Percentiles rank a stretch among this genome's conserved stretches.
These are phyloP conservation scores for Pleurotus citrinopileatus DNA, from an alignment of 768 basidiomycete genomes.

Conservation along the genomic window DNA sequence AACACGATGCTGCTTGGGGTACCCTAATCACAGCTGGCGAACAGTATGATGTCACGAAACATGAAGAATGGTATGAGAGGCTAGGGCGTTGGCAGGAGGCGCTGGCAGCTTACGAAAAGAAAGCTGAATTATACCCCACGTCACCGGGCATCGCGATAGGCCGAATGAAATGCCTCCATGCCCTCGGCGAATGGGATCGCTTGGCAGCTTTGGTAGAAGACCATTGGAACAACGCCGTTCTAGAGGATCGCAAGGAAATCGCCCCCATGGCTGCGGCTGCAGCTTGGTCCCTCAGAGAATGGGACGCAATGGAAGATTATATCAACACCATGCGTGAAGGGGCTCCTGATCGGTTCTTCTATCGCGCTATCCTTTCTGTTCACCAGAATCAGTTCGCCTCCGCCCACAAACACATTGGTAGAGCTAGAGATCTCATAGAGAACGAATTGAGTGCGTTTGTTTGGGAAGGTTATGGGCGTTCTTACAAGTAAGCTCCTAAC, in stretches of 20 bases:
- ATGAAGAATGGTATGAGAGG: slow-evolving; percentile 98
- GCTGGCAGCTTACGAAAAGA: slow-evolving; percentile 78
- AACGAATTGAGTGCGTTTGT: slow-evolving; percentile 89
- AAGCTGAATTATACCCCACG: slow-evolving; percentile 70
- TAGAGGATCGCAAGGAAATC: slow-evolving; percentile 86
- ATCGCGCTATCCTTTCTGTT: slow-evolving; percentile 91
- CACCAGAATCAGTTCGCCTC: slow-evolving; percentile 96
- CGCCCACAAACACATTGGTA: slow-evolving; percentile 85
- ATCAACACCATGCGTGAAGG: slow-evolving; percentile 91
- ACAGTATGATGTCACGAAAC: slow-evolving; percentile 86
- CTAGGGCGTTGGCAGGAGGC: slow-evolving; percentile 97
- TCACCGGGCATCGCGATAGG: slow-evolving; percentile 81
- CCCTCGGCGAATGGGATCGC: slow-evolving; percentile 96
- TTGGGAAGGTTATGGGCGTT: slow-evolving; percentile 95
- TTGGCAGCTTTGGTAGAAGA: slow-evolving; percentile 84
- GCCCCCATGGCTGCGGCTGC: slow-evolving; percentile 97
- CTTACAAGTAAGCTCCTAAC: slow-evolving; percentile 73
- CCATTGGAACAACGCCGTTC: slow-evolving; percentile 78
- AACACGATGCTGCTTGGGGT: slow-evolving; percentile 97
- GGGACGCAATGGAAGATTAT: slow-evolving; percentile 98
- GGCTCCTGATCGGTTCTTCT: slow-evolving; percentile 93
- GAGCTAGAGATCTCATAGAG: slow-evolving; percentile 89
- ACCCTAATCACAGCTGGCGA: slow-evolving; percentile 88
- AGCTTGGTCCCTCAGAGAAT: slow-evolving; percentile 94
- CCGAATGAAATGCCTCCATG: slow-evolving; percentile 93